Percentiles rank a stretch among this genome's conserved stretches.
These are phyloP conservation scores for Chrysosporium queenslandicum DNA, from an alignment of 2,329 filamentous ascomycete genomes.

Conservation along the genomic window DNA sequence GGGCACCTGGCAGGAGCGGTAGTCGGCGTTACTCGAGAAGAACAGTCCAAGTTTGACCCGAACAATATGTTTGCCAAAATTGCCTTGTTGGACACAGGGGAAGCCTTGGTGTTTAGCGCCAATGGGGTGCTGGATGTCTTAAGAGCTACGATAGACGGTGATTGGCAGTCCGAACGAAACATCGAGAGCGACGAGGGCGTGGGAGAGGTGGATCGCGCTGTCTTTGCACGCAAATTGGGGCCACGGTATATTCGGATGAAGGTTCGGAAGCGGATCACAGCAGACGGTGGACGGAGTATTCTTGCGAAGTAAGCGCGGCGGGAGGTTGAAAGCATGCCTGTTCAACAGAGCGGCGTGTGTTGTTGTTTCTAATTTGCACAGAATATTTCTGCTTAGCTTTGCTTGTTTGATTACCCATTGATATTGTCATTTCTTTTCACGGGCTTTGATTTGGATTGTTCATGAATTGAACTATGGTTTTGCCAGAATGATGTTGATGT, in stretches of 20 bases:
- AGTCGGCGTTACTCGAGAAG: constrained; percentile 18
- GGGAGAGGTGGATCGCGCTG: background rate
- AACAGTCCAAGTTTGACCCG: constrained; percentile 18
- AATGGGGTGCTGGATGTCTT: constrained; percentile 34
- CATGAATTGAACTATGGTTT: no score
- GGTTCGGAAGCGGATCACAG: constrained; percentile 35
- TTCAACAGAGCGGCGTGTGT: no score
- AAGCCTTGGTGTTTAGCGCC: constrained; percentile 43
- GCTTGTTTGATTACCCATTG: no score
- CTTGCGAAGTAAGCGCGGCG: constrained; percentile 20
- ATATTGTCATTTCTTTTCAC: no score
- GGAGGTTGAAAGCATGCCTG: background rate
- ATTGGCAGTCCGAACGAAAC: background rate
- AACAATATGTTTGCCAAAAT: constrained; percentile 38
- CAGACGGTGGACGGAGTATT: constrained; percentile 38
- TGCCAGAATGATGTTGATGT: no score
- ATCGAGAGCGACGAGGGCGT: background rate
- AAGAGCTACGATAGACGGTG: background rate
- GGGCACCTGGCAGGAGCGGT: constrained; percentile 40
- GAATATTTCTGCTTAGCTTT: no score
- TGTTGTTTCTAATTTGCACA: no score
- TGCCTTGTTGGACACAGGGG: constrained; percentile 39
- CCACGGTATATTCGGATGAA: constrained; percentile 30
- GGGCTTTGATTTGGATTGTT: no score
- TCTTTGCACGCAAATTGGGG: constrained; percentile 19